Conservation (phyloP, 352 stramenopile genomes). For the Globisporangium paroecandrum region DNA sequence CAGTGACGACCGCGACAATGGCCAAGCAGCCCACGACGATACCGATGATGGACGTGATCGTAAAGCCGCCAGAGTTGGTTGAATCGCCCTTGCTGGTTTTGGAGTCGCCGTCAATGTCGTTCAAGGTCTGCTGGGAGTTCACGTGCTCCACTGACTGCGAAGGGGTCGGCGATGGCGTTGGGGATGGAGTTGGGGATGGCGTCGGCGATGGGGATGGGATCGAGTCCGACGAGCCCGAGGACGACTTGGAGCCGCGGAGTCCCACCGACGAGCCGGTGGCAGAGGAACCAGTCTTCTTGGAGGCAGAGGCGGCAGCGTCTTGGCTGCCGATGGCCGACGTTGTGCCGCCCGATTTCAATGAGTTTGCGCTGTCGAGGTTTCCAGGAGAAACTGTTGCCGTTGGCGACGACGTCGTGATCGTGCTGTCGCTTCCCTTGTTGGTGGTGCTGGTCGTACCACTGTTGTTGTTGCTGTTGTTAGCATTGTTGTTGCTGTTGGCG, state of each 20-base stretch:
- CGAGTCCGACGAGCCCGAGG: slow-evolving; percentile 10
- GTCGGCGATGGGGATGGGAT: slow-evolving; percentile 8
- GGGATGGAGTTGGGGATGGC: not conserved
- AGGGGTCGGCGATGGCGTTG: slow-evolving; percentile 8
- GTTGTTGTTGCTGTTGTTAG: slow-evolving; percentile 14
- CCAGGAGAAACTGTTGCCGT: slow-evolving; percentile 7
- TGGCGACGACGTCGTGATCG: slow-evolving; percentile 7
- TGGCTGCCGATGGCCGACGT: slow-evolving; percentile 14
- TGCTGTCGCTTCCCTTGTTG: not conserved
- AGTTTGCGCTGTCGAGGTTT: slow-evolving; percentile 10
- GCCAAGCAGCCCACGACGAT: slow-evolving; percentile 73
- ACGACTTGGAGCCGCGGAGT: slow-evolving; percentile 14
- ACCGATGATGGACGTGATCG: slow-evolving; percentile 40
- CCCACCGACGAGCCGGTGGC: not conserved
- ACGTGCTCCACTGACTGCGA: slow-evolving; percentile 9
- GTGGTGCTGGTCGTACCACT: not conserved
- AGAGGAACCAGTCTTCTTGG: not conserved
- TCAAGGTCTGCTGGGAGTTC: slow-evolving; percentile 31
- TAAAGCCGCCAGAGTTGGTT: slow-evolving; percentile 13
- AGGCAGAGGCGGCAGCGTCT: not conserved
- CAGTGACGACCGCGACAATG: slow-evolving; percentile 64
- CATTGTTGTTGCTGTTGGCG: slow-evolving; percentile 14
- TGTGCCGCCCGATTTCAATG: slow-evolving; percentile 1
- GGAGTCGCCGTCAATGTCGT: slow-evolving; percentile 30
- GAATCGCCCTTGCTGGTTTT: slow-evolving; percentile 14